Evolutionary conservation across 768 basidiomycete genomes (phyloP), one percentile per base, ranked within the genome.

Genomic region (Floccularia luteovirens): DNA sequence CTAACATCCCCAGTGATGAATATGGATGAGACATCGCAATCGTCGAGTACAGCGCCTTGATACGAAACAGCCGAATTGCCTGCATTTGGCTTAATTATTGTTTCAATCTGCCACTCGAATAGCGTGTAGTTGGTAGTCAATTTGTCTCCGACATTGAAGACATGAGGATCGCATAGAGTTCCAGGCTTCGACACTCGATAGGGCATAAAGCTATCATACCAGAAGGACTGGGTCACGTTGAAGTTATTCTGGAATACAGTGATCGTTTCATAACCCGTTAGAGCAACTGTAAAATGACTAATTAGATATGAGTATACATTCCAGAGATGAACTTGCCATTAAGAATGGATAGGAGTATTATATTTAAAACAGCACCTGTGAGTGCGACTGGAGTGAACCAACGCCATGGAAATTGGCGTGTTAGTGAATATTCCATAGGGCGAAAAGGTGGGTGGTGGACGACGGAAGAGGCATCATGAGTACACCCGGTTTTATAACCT

Each of bases 201-300:
- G 2, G 56, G 54, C 40, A 58, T 49, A 27, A 49, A 51, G 0
- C 31, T 14, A 30, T 54, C 17, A 45, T 39, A 58, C 58, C 57
- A 58, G 14, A 27, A 46, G 2, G 23, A 32, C 31, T 55, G 50
- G 1, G 52, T 55, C 5, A 45, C 47, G 30, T 56, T 52, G 52
- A 52, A 59, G 38, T 55, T 41, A 22, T 44, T 44, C 20, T 48
- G 31, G 41, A 59, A 55, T 11, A 39, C 45, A 17, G 49, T 49
- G 14, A 51, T 36, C 2, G 52, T 55, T 24, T 58, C 55, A 16
- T 60, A 58, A 12, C 56, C 56, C 30, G 48, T 49, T 32, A 55
- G 27, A 3, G 50, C 50, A 24, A 51, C 58, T 57, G 25, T 32
- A n/a, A n/a, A n/a, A n/a, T n/a, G 33, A 8, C 33, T 19, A 34